A percentile compares a stretch with the other conserved stretches of the same genome.
Conservation (phyloP, 129 eudicot genomes). For the Erigeron canadensis region DNA sequence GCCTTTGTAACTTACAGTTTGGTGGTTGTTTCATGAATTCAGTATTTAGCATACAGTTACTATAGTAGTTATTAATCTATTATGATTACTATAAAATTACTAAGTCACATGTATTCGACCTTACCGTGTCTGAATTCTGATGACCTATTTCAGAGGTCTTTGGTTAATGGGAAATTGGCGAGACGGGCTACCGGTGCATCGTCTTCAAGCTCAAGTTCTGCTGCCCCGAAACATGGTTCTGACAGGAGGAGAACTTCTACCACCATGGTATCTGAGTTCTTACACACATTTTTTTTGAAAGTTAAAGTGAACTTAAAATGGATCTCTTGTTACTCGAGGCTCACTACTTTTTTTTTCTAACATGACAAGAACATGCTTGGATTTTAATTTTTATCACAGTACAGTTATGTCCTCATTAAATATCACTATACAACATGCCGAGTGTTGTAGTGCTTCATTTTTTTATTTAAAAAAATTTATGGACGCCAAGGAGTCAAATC, state of each 20-base stretch:
- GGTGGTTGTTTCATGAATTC: slow-evolving; percentile 2
- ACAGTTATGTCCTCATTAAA: not conserved
- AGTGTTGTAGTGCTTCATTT: not conserved
- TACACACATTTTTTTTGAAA: not conserved
- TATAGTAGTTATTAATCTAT: not conserved
- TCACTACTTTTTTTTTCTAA: not conserved
- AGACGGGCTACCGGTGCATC: slow-evolving; percentile 61
- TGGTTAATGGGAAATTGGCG: slow-evolving; percentile 55
- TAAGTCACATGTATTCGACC: slow-evolving; percentile 2
- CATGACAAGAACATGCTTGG: not conserved
- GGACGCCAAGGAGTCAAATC: not conserved
- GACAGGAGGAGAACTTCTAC: slow-evolving; percentile 57
- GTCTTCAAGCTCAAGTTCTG: slow-evolving; percentile 53
- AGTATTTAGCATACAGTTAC: slow-evolving; percentile 1
- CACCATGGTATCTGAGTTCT: slow-evolving; percentile 49
- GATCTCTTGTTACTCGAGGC: not conserved
- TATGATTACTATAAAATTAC: not conserved
- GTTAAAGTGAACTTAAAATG: not conserved
- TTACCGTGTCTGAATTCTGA: slow-evolving; percentile 13
- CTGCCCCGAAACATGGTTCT: slow-evolving; percentile 53
- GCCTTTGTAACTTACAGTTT: slow-evolving; percentile 7
- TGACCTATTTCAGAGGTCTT: slow-evolving; percentile 48
- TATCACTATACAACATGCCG: not conserved
- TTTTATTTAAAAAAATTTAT: slow-evolving; percentile 1
- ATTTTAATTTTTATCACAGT: not conserved